Evolutionary conservation across 2,329 filamentous ascomycete species (phyloP).

Genomic region (Didymella glomerata): DNA sequence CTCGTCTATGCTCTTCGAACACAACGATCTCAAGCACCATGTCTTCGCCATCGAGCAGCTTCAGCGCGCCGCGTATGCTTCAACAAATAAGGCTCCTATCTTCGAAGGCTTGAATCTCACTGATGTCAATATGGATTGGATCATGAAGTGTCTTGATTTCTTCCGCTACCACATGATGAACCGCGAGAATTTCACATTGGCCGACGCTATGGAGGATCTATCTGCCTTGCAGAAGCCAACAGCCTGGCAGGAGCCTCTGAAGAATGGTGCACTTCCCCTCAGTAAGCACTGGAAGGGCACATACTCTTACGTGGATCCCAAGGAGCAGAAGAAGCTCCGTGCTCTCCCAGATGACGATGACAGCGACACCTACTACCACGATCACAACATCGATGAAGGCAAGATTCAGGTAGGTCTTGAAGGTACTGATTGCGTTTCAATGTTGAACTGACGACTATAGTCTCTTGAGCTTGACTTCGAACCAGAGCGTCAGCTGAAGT

Average conservation of each 20-base stretch:
- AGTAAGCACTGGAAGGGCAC: conserved; percentile 61
- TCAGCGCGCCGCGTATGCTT: conserved; percentile 57
- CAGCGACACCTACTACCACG: conserved; percentile 32
- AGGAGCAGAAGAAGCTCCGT: conserved; percentile 30
- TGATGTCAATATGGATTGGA: conserved; percentile 57
- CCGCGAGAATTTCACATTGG: conserved; percentile 50
- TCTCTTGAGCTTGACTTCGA: conserved; percentile 47
- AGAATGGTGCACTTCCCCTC: conserved; percentile 47
- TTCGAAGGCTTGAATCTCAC: conserved; percentile 51
- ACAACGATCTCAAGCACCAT: conserved; percentile 24
- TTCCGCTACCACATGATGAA: conserved; percentile 61
- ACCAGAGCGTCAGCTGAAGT: conserved; percentile 34
- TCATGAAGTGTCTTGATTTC: conserved; percentile 61
- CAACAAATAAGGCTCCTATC: conserved; percentile 47
- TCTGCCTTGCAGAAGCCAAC: conserved; percentile 51
- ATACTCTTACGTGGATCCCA: conserved; percentile 54
- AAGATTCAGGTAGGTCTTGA: conserved; percentile 39
- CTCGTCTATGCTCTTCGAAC: conserved; percentile 42
- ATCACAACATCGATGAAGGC: conserved; percentile 44
- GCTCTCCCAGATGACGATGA: conserved; percentile 31
- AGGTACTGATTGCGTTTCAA: neutral
- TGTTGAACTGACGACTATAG: conserved; percentile 31
- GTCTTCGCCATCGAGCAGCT: conserved; percentile 55
- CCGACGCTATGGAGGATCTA: conserved; percentile 49
- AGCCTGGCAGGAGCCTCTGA: conserved; percentile 53